Evolutionary conservation across 2,329 filamentous ascomycete genomes (phyloP).

Genomic region (Calonectria honghensis): DNA sequence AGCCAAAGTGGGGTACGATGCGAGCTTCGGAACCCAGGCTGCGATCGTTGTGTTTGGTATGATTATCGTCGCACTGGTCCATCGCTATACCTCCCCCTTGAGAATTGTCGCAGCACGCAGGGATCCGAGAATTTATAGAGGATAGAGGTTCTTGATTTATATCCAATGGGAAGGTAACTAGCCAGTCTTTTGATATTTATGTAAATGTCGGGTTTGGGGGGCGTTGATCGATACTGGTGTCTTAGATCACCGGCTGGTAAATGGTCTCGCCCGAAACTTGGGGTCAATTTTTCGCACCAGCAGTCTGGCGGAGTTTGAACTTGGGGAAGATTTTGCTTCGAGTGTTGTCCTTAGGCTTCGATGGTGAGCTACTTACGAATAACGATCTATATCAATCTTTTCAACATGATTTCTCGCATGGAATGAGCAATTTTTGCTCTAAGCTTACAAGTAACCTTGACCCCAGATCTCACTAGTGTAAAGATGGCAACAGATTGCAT

Average conservation of each 20-base stretch:
- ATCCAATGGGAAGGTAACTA: neutral
- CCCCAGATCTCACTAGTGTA: too few species aligned
- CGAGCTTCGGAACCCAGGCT: slow-evolving; percentile 57
- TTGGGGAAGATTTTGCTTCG: neutral
- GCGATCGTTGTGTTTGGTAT: slow-evolving; percentile 50
- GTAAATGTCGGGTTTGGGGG: neutral
- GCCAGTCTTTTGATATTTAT: neutral
- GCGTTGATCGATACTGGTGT: neutral
- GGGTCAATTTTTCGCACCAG: neutral
- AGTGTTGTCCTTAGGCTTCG: too few species aligned
- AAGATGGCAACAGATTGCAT: neutral
- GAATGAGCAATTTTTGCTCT: neutral
- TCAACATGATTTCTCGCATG: neutral
- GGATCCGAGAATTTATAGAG: neutral
- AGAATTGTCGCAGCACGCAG: slow-evolving; percentile 35
- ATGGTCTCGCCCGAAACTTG: neutral
- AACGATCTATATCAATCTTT: neutral
- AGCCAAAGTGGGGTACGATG: slow-evolving; percentile 55
- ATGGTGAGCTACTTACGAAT: neutral
- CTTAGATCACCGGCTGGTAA: neutral
- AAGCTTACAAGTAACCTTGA: neutral
- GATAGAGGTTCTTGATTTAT: neutral
- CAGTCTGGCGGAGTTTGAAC: neutral
- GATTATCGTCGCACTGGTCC: slow-evolving; percentile 52
- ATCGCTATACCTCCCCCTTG: slow-evolving; percentile 37